phyloP scores from a whole-genome alignment of 768 basidiomycete genomes.

The Podaxis carcinomalis region DNA sequence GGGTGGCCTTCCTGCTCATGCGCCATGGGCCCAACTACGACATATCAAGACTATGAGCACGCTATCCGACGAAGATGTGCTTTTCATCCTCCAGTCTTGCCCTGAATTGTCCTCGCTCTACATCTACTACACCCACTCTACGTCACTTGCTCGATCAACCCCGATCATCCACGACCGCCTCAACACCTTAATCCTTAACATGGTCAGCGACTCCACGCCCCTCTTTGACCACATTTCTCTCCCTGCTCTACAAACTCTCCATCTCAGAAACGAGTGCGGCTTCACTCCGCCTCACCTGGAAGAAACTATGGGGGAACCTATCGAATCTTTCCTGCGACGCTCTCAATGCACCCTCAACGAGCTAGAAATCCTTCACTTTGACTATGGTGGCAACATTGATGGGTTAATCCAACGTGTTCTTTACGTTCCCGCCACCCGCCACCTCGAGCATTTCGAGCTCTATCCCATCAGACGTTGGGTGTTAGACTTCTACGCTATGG shows the following conservation, averaged over 20 bases:
- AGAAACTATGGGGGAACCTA: background rate
- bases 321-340: background rate
- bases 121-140: background rate
- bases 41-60: background rate
- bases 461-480: background rate
- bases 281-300: background rate
- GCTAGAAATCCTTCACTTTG: background rate
- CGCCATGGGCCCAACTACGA: constrained; percentile 4
- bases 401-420: background rate
- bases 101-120: background rate
- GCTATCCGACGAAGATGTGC: background rate
- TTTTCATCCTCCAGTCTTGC: constrained; percentile 7
- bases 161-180: background rate
- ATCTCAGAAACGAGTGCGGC: background rate
- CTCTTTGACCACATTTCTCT: constrained; percentile 3
- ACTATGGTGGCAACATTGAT: background rate
- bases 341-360: background rate
- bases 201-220: background rate
- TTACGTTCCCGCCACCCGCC: background rate
- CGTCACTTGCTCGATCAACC: background rate
- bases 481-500: background rate
- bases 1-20: background rate
- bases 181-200: background rate
- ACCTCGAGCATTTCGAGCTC: background rate
- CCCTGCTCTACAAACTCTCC: background rate